phyloP scores from a whole-genome alignment of 2,329 filamentous ascomycete genomes.

The Triangularia verruculosa region DNA sequence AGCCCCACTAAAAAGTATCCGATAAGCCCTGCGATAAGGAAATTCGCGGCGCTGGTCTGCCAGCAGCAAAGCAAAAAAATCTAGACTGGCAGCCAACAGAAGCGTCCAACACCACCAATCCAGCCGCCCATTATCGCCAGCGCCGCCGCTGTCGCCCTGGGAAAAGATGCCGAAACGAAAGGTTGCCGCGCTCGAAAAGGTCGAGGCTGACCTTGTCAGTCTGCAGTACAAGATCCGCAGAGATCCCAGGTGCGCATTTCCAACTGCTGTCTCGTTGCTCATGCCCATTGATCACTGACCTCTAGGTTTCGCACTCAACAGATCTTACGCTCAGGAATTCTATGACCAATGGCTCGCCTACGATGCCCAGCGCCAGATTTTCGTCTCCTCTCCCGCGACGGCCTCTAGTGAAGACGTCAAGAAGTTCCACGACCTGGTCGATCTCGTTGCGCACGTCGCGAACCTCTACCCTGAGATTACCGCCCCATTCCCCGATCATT shows the following conservation, averaged over 20 bases:
- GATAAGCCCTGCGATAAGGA: constrained; percentile 23
- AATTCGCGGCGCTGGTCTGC: not conserved
- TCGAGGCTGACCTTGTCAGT: constrained; percentile 86
- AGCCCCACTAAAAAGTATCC: constrained; percentile 15
- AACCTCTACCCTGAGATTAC: constrained; percentile 88
- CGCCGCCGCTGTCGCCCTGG: not conserved
- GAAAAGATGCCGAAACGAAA: constrained; percentile 78
- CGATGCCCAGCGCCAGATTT: constrained; percentile 75
- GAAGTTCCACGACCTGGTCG: constrained; percentile 85
- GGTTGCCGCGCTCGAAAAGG: constrained; percentile 88
- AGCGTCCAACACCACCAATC: not conserved
- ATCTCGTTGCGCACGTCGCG: constrained; percentile 89
- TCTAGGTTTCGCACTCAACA: constrained; percentile 32
- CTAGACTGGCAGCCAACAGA: not conserved
- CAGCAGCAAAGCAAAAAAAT: constrained; percentile 15
- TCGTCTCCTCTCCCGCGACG: constrained; percentile 76
- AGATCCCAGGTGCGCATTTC: constrained; percentile 62
- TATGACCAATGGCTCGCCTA: constrained; percentile 34
- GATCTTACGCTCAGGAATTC: constrained; percentile 88
- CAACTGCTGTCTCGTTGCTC: not conserved
- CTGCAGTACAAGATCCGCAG: constrained; percentile 87
- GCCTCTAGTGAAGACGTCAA: constrained; percentile 75
- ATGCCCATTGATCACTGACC: not conserved
- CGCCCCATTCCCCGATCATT: constrained; percentile 70
- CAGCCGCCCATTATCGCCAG: not conserved